Evolutionary conservation across 345 rosid genomes (phyloP), one percentile per base, ranked within the genome.

Genomic region (Crucihimalaya himalaica): DNA sequence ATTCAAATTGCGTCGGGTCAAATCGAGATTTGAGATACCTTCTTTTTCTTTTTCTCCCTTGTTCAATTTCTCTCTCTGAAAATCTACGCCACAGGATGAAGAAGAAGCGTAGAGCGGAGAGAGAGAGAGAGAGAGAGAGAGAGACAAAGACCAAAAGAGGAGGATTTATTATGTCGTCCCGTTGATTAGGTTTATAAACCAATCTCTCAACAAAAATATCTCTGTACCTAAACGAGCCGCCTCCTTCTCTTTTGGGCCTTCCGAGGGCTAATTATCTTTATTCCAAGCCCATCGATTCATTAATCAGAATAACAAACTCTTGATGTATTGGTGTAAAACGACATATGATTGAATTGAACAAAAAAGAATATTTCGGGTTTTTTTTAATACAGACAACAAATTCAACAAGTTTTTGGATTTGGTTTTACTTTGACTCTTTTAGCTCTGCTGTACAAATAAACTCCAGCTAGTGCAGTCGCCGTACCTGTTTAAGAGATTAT

Each of bases 381-480:
- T n/a, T n/a, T n/a, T n/a, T n/a, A n/a, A n/a, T 34, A 66, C 66
- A 73, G 2, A 35, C 42, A 32, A 35, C 42, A 32, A 46, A 72
- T 27, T 86, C 82, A 87, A 3, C 64, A 56, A 42, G 63, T 61
- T 75, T 83, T 64, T 47, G 67, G 52, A 15, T 60, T 87, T 39
- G 82, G 58, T 71, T 81, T 78, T 16, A 83, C 82, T 65, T 85
- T 84, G 58, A 81, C 28, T 43, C 62, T 39, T 57, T 87, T 89
- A 25, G 84, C 85, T 78, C 75, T 86, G 2, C 93, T 71, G 76
- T 94, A 91, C 68, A 87, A 73, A 80, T 84, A 87, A 50, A 91
- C 95, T 71, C 98, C 97, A 28, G 81, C 82, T 51, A 94, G 86
- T 68, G 97, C 91, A 68, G 88, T 48, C 0, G 86, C 87, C 12